Evolutionary conservation across 148 eudicot genomes (phyloP).

Genomic region (Talinum fruticosum): DNA sequence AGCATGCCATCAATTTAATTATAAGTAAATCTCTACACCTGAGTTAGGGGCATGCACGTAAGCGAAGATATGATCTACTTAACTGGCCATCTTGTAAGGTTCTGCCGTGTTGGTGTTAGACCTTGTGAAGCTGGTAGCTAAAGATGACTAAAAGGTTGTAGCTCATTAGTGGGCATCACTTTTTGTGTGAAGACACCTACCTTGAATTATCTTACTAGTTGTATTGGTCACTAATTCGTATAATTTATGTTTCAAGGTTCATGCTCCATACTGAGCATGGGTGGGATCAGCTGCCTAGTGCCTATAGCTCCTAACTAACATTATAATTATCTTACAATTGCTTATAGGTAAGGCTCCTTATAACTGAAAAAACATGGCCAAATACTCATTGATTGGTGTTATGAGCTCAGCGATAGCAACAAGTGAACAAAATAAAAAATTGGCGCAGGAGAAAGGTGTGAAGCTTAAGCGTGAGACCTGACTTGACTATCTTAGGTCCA

Average conservation of each 20-base stretch:
- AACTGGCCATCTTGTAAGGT: not conserved
- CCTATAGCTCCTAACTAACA: too few species aligned
- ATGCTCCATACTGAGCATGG: too few species aligned
- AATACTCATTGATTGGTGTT: not conserved
- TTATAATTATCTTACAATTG: too few species aligned
- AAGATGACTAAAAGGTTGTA: not conserved
- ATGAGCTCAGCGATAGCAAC: not conserved
- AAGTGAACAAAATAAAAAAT: not conserved
- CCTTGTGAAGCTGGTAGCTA: not conserved
- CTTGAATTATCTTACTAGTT: not conserved
- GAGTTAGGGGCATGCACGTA: not conserved
- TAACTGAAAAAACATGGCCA: too few species aligned
- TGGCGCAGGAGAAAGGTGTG: not conserved
- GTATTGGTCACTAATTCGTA: not conserved
- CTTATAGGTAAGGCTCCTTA: too few species aligned
- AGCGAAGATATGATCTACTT: not conserved
- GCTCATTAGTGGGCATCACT: not conserved
- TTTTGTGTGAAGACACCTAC: not conserved
- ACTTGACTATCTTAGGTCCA: not conserved
- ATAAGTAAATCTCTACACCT: not conserved
- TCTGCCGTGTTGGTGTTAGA: not conserved
- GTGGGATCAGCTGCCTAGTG: too few species aligned
- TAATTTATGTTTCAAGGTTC: too few species aligned
- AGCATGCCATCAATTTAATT: not conserved
- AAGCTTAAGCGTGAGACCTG: not conserved